Conservation (phyloP, 352 stramenopile genomes). For the Pelagophyceae sp. region DNA sequence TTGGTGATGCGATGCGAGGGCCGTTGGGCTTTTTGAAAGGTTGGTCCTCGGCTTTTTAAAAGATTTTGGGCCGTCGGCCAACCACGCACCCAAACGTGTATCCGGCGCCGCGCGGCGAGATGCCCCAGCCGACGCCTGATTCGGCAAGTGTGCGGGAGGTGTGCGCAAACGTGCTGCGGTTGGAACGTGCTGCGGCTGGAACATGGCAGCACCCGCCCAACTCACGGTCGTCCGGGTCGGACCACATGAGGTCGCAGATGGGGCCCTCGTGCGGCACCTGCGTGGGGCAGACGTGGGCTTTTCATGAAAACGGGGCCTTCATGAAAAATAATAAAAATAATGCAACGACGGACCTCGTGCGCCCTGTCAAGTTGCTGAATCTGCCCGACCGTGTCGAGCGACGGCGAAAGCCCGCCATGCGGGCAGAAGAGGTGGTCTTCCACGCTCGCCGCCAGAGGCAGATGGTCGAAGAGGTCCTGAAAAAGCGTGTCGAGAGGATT, state of each 20-base stretch:
- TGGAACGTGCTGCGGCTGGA: too few relatives aligned
- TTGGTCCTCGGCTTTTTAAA: constrained; percentile 64
- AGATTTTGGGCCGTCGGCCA: too few relatives aligned
- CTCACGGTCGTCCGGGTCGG: constrained; percentile 76
- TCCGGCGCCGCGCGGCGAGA: constrained; percentile 76
- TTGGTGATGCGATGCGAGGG: background rate
- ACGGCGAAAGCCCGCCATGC: constrained; percentile 69
- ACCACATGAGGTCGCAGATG: constrained; percentile 82
- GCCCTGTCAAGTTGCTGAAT: constrained; percentile 66
- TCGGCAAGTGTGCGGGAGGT: too few relatives aligned
- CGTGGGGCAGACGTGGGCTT: constrained; percentile 25
- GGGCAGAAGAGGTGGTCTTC: constrained; percentile 86
- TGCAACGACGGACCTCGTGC: too few relatives aligned
- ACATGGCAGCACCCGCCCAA: too few relatives aligned
- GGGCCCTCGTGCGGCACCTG: constrained; percentile 73
- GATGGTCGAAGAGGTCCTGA: constrained; percentile 84
- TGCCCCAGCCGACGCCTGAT: constrained; percentile 84
- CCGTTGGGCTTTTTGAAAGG: background rate
- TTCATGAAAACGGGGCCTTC: background rate
- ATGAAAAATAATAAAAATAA: constrained; percentile 33
- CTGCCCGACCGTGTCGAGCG: constrained; percentile 72
- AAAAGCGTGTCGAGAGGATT: constrained; percentile 34
- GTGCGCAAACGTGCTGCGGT: too few relatives aligned
- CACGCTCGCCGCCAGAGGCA: constrained; percentile 86
- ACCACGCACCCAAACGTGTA: constrained; percentile 84